phyloP scores from a whole-genome alignment of 495 filamentous ascomycete genomes.

The Saxispiralis lemnorum region DNA sequence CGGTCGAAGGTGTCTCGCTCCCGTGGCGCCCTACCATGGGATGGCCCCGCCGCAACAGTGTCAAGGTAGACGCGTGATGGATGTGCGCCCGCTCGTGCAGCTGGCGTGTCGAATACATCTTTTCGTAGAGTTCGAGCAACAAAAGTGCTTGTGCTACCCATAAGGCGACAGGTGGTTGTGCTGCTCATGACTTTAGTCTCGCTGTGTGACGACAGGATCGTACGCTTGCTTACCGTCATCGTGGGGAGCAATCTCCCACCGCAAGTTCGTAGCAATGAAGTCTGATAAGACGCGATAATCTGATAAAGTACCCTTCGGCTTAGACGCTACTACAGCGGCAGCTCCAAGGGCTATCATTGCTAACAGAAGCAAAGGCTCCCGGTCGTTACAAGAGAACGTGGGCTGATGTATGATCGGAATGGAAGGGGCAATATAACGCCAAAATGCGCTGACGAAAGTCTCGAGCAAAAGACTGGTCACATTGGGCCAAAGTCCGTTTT shows the following conservation, averaged over 20 bases:
- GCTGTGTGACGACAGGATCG: too few relatives aligned
- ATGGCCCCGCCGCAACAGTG: slow-evolving; percentile 1
- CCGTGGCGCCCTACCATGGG: neutral
- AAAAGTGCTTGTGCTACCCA: slow-evolving; percentile 5
- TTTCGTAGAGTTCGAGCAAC: slow-evolving; percentile 5
- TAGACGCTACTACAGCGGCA: neutral
- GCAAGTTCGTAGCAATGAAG: slow-evolving; percentile 3
- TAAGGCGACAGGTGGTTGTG: slow-evolving; percentile 4
- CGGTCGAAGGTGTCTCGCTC: slow-evolving; percentile 2
- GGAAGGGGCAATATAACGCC: neutral
- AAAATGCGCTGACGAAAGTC: neutral
- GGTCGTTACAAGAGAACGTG: neutral
- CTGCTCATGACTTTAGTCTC: neutral
- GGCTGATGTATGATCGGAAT: slow-evolving; percentile 1
- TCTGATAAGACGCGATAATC: slow-evolving; percentile 1
- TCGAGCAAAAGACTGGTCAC: neutral
- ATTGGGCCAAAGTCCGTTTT: neutral
- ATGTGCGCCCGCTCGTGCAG: slow-evolving; percentile 6
- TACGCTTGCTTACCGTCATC: neutral
- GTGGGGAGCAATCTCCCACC: slow-evolving; percentile 3
- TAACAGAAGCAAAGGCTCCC: neutral
- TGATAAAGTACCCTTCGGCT: neutral
- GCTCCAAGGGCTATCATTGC: slow-evolving; percentile 3
- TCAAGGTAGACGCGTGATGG: slow-evolving; percentile 6
- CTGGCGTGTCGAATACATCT: slow-evolving; percentile 4